A percentile compares a stretch with the other conserved stretches of the same genome.
phyloP scores from a whole-genome alignment of 108 stramenopile genomes.

The Cylindrotheca fusiformis region DNA sequence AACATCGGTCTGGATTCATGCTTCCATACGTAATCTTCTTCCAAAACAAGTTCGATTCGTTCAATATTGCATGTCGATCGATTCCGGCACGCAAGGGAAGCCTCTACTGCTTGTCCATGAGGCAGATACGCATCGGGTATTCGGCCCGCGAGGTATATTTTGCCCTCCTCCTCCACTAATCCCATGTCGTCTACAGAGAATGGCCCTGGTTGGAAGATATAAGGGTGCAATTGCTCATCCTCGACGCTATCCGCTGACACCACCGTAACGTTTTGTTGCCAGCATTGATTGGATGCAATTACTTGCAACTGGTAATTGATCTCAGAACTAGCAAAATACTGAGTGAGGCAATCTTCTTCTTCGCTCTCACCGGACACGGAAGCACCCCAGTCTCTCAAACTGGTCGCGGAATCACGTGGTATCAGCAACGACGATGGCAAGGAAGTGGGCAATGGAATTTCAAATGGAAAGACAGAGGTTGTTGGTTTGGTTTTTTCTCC shows the following conservation, averaged over 20 bases:
- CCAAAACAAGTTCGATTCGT: constrained; percentile 16
- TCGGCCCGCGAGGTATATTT: constrained; percentile 25
- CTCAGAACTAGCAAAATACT: no score
- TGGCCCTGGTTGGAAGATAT: constrained; percentile 22
- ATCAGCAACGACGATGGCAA: constrained; percentile 11
- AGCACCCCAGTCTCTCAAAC: no score
- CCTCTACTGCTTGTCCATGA: constrained; percentile 18
- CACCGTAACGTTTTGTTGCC: no score
- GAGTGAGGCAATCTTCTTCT: no score
- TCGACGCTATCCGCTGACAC: not conserved
- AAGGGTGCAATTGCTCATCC: constrained; percentile 16
- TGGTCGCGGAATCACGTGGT: not conserved
- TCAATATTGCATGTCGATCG: constrained; percentile 26
- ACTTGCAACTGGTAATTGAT: not conserved
- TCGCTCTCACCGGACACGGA: no score
- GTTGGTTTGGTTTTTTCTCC: not conserved
- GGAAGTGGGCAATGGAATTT: constrained; percentile 14
- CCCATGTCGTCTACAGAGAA: constrained; percentile 9
- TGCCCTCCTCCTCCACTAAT: constrained; percentile 14
- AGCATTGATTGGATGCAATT: not conserved
- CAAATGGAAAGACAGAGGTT: constrained; percentile 19
- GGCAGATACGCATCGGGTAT: constrained; percentile 27
- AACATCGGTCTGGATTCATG: not conserved
- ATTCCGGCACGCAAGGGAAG: constrained; percentile 38
- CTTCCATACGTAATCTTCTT: constrained; percentile 21